Conservation (phyloP, 169 alveolate species). For the Cryptosporidium ryanae region DNA sequence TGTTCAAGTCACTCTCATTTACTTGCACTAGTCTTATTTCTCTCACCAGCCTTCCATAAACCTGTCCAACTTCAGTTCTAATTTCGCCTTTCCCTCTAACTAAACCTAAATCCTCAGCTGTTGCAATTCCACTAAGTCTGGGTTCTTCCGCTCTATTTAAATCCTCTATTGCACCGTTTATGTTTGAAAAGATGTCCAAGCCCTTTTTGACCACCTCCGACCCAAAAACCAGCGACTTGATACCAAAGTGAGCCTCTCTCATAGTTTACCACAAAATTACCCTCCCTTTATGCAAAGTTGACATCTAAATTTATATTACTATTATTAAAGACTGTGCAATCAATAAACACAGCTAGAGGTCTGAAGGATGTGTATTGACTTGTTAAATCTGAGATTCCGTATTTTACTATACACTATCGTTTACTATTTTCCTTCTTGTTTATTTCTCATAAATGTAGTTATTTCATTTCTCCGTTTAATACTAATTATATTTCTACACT, state of each 20-base stretch:
- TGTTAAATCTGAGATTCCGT: no score
- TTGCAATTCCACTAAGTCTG: background rate
- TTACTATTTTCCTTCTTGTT: no score
- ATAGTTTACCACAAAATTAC: no score
- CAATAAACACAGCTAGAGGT: no score
- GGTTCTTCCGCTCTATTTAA: constrained; percentile 21
- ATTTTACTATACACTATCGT: no score
- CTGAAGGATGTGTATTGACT: no score
- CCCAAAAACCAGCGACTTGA: background rate
- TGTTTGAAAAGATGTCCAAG: constrained; percentile 12
- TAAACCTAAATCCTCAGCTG: background rate
- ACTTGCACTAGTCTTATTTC: constrained; percentile 17
- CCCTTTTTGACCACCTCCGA: constrained; percentile 12
- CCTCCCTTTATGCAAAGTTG: no score
- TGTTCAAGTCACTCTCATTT: constrained; percentile 2
- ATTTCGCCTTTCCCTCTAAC: background rate
- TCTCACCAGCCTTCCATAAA: constrained; percentile 31
- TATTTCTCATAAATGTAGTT: no score
- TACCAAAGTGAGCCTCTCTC: background rate
- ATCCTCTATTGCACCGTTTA: constrained; percentile 50
- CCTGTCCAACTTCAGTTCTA: constrained; percentile 37
- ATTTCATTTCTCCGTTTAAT: no score
- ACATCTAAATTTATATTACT: no score
- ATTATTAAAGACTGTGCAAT: no score
- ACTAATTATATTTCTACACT: no score